Evolutionary conservation across 2,329 filamentous ascomycete species (phyloP).

Genomic region (Aureobasidium sp.): DNA sequence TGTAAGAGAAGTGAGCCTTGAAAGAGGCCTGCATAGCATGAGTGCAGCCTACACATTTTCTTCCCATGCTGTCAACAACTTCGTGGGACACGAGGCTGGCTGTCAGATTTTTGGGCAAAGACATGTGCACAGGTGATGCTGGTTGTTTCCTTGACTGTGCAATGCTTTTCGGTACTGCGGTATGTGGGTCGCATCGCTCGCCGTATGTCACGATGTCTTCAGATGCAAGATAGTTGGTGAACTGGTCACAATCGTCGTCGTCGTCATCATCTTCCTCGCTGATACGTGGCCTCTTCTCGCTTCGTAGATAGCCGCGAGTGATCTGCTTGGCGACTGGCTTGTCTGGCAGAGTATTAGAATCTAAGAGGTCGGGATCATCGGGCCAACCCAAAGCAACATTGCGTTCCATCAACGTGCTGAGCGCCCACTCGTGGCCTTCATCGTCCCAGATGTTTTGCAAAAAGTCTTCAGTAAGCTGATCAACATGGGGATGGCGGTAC

Average conservation of each 20-base stretch:
- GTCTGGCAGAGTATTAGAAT: background rate
- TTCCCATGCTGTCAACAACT: background rate
- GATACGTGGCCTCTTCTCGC: background rate
- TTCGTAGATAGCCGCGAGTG: background rate
- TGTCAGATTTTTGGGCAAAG: accelerated
- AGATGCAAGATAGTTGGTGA: background rate
- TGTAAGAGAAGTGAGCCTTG: background rate
- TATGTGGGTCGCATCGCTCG: background rate
- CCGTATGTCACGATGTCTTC: background rate
- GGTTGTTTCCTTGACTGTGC: background rate
- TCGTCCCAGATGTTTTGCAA: background rate
- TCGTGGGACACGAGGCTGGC: background rate
- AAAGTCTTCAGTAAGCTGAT: background rate
- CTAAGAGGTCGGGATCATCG: background rate
- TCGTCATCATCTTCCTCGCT: background rate
- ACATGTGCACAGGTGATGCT: background rate
- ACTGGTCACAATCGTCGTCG: background rate
- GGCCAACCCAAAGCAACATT: background rate
- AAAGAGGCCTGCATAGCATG: no score
- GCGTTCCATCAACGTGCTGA: background rate
- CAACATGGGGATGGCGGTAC: background rate
- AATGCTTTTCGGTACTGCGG: background rate
- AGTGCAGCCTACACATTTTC: background rate
- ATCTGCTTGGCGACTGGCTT: background rate
- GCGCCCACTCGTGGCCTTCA: background rate